Conservation (phyloP, 352 stramenopile genomes). For the Phytophthora palmivora region DNA sequence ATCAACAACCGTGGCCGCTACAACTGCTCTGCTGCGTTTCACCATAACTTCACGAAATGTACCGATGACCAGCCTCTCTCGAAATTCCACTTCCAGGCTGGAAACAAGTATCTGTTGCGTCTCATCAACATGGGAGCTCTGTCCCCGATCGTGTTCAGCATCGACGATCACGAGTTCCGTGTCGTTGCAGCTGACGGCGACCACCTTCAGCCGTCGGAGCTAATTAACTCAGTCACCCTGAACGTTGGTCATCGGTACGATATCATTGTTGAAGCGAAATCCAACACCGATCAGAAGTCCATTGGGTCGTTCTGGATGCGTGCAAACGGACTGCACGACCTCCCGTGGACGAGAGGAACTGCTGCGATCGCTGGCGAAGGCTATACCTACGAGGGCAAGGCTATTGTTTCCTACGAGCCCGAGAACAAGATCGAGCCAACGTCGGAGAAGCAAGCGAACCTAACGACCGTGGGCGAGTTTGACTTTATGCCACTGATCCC, state of each 20-base stretch:
- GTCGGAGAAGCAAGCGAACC: slow-evolving; percentile 12
- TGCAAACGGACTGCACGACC: slow-evolving; percentile 27
- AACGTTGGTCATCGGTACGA: slow-evolving; percentile 47
- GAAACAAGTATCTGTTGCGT: slow-evolving; percentile 43
- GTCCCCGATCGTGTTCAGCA: slow-evolving; percentile 45
- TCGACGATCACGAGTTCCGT: slow-evolving; percentile 45
- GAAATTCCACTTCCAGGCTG: slow-evolving; percentile 35
- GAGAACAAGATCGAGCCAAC: slow-evolving; percentile 15
- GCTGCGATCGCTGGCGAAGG: slow-evolving; percentile 20
- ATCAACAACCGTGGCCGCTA: slow-evolving; percentile 52
- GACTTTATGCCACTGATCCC: slow-evolving; percentile 27
- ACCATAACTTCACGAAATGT: slow-evolving; percentile 29
- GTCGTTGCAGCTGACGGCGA: slow-evolving; percentile 45
- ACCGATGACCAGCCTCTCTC: slow-evolving; percentile 24
- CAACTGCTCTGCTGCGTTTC: slow-evolving; percentile 35
- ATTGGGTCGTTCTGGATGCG: slow-evolving; percentile 41
- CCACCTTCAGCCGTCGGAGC: slow-evolving; percentile 32
- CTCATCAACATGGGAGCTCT: slow-evolving; percentile 51
- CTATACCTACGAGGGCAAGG: slow-evolving; percentile 39
- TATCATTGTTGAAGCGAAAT: slow-evolving; percentile 37
- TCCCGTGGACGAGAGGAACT: slow-evolving; percentile 36
- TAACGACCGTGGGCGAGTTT: slow-evolving; percentile 26
- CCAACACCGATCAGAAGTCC: neutral
- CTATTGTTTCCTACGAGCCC: slow-evolving; percentile 20
- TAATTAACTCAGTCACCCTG: slow-evolving; percentile 36